phyloP scores from a whole-genome alignment of 2,329 filamentous ascomycete species.

The Pseudocercospora fuligena region DNA sequence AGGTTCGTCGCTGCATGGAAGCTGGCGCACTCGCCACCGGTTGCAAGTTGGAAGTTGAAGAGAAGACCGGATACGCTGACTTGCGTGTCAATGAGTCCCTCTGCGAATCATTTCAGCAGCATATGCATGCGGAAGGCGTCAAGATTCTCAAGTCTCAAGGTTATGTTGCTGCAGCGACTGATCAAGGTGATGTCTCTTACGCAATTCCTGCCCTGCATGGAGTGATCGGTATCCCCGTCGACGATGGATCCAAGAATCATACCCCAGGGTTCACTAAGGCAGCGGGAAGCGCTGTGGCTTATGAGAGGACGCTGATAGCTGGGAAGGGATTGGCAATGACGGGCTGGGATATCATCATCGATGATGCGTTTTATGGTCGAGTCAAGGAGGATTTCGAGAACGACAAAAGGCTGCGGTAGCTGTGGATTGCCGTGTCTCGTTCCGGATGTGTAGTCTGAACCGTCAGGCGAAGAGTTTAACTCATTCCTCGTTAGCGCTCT shows the following conservation, averaged over 20 bases:
- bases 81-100: constrained; percentile 14
- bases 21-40: constrained; percentile 20
- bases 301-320: constrained; percentile 5
- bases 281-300: constrained; percentile 11
- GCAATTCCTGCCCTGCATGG: constrained; percentile 15
- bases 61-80: constrained; percentile 13
- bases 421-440: not conserved
- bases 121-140: constrained; percentile 12
- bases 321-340: constrained; percentile 19
- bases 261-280: constrained; percentile 12
- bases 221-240: constrained; percentile 12
- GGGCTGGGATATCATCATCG: constrained; percentile 5
- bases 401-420: constrained; percentile 6
- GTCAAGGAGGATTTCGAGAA: constrained; percentile 8
- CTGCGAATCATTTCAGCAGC: constrained; percentile 14
- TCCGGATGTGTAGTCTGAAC: not conserved
- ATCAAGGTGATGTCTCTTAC: constrained; percentile 16
- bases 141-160: constrained; percentile 14
- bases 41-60: constrained; percentile 15
- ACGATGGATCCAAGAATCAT: constrained; percentile 13
- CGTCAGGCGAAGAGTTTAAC: not conserved
- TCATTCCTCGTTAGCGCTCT: constrained; percentile 4
- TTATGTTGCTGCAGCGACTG: constrained; percentile 15
- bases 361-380: constrained; percentile 24
- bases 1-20: constrained; percentile 15